These are phyloP conservation scores for Penicillium sp. DNA, from an alignment of 2,329 filamentous ascomycete genomes.

Conservation along the genomic window DNA sequence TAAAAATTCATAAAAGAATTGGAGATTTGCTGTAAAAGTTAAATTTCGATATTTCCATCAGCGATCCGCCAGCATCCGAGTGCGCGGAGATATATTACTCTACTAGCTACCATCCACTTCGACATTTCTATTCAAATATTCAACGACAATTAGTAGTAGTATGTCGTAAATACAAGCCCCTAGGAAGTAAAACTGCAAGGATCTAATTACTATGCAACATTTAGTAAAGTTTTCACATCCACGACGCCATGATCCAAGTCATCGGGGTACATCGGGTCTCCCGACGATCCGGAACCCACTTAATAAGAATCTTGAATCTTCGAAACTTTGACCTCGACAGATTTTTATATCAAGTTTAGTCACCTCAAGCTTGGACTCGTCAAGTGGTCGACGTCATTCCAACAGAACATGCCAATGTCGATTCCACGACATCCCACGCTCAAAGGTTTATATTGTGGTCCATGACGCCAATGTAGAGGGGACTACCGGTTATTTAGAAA, in stretches of 20 bases:
- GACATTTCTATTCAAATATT: neutral
- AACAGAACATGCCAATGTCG: neutral
- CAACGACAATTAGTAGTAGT: neutral
- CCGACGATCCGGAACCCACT: neutral
- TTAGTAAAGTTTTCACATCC: neutral
- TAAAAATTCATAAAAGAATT: too few species aligned
- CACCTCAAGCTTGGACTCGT: too few species aligned
- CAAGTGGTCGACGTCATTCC: slow-evolving; percentile 8
- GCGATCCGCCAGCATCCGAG: neutral
- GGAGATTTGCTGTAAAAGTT: neutral
- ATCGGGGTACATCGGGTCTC: neutral
- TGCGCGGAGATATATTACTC: neutral
- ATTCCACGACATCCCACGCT: neutral
- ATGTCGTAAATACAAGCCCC: too few species aligned
- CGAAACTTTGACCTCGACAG: neutral
- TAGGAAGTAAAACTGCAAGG: neutral
- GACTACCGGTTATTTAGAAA: neutral
- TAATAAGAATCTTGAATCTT: neutral
- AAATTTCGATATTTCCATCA: neutral
- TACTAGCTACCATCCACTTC: too few species aligned
- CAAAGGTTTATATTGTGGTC: neutral
- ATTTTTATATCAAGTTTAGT: neutral
- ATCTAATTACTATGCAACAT: neutral
- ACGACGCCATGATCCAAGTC: slow-evolving; percentile 1
- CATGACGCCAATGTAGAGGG: slow-evolving; percentile 6